Conservation (phyloP, 257 asterid genomes). For the Linderniella brevidens region DNA sequence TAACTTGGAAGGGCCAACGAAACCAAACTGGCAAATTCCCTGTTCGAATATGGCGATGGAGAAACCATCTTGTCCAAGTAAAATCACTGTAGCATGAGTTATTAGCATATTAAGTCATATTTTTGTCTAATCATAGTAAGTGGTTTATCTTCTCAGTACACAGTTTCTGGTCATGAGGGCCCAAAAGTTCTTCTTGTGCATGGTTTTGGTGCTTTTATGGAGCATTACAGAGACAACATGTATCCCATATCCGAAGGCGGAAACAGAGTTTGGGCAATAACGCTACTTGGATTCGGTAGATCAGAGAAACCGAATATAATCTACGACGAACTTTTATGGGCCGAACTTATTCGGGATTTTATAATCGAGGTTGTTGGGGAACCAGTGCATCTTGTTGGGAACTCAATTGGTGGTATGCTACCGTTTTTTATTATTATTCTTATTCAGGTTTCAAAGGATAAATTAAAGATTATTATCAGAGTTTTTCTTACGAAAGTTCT, state of each 20-base stretch:
- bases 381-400: slow-evolving; percentile 85
- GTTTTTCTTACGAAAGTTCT: not conserved
- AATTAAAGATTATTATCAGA: not conserved
- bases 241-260: slow-evolving; percentile 53
- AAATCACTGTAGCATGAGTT: slow-evolving; percentile 19
- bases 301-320: slow-evolving; percentile 81
- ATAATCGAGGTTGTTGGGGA: slow-evolving; percentile 68
- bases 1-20: slow-evolving; percentile 39
- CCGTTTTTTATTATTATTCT: not conserved
- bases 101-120: slow-evolving; percentile 6
- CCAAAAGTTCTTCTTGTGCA: slow-evolving; percentile 83
- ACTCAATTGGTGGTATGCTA: slow-evolving; percentile 84
- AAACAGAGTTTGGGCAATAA: slow-evolving; percentile 79
- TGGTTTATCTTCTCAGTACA: slow-evolving; percentile 42
- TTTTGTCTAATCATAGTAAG: slow-evolving; percentile 10
- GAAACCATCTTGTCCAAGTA: slow-evolving; percentile 64
- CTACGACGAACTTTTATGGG: slow-evolving; percentile 79
- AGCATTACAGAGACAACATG: slow-evolving; percentile 76
- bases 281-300: slow-evolving; percentile 81
- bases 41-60: slow-evolving; percentile 78
- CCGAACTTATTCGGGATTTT: slow-evolving; percentile 69
- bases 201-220: slow-evolving; percentile 91
- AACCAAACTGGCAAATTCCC: slow-evolving; percentile 16
- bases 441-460: slow-evolving; percentile 1
- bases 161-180: slow-evolving; percentile 60